Evolutionary conservation across 2,329 filamentous ascomycete species (phyloP), one percentile per base, ranked within the genome.

Genomic region (Verticillium zaregamsianum): DNA sequence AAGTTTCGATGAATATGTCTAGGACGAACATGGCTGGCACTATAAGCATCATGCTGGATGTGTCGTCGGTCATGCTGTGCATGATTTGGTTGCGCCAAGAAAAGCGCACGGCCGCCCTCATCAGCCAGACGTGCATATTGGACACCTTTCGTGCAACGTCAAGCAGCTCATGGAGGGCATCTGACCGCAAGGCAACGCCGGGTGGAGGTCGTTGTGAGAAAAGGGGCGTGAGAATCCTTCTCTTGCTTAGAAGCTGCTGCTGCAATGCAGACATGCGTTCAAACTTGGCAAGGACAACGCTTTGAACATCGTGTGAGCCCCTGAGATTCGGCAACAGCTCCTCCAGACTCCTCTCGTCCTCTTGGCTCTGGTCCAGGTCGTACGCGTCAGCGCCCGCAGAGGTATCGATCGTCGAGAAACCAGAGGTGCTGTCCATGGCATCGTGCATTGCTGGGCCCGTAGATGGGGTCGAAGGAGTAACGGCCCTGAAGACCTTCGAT

Each of bases 21-120:
- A 62, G 49, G 8, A 62, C 61, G 49, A 62, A 33, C 28, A 58
- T 62, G 9, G 37, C 61, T 11, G 61, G 61, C 17, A 58, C 56
- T 28, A 62, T 39, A 12, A 60, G 54, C 58, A 62, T 59, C 61
- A 62, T 62, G n/a, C 56, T 14, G 1, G 58, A 58, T 5, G 61
- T 62, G 23, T 62, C 61, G 25, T 62, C 61, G 11, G 61, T 45
- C 57, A 62, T 62, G 39, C 57, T 54, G 32, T 45, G 33, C 37
- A 62, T 52, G 57, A 57, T 62, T n/a, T 39, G 61, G 5, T 28
- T 62, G 37, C 61, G 57, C 9, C 37, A 62, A 39, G 61, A 58
- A n/a, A 62, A 62, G 2, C 55, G 55, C 28, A 40, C 59, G 45
- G 39, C 59, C 12, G 20, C 40, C 25, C n/a, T 37, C 40, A 63